Conservation (phyloP, 2,329 filamentous ascomycete genomes). For the Ceratocystis harringtonii region DNA sequence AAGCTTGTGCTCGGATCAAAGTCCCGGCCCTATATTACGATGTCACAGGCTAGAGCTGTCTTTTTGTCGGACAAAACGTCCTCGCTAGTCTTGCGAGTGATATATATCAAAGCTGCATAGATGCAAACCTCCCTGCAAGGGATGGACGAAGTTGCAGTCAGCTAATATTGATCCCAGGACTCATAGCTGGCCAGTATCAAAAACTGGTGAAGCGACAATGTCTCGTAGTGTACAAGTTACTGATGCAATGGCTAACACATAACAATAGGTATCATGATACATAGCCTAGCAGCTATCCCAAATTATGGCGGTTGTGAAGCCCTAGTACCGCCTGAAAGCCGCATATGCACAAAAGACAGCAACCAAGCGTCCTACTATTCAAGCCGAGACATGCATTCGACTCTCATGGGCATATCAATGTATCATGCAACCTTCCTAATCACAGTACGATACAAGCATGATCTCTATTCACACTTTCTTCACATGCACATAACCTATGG, state of each 20-base stretch:
- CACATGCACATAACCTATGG: not conserved
- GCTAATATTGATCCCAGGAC: too few relatives aligned
- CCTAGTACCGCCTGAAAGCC: not conserved
- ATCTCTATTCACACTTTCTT: not conserved
- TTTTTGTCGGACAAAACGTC: not conserved
- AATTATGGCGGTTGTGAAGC: not conserved
- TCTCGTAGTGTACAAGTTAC: not conserved
- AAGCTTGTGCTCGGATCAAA: not conserved
- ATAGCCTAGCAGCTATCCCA: not conserved
- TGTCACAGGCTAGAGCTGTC: not conserved
- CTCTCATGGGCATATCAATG: not conserved
- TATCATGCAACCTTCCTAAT: not conserved
- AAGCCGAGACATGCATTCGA: not conserved
- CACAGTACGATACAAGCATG: not conserved
- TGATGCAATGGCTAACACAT: not conserved
- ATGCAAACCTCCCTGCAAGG: not conserved
- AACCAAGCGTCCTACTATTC: not conserved
- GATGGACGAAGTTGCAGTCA: too few relatives aligned
- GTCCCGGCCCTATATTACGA: not conserved
- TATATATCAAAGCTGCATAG: not conserved
- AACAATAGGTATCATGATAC: not conserved
- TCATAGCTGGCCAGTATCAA: too few relatives aligned
- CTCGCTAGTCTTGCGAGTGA: not conserved
- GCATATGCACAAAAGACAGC: not conserved
- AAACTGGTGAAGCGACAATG: not conserved